A percentile compares a stretch with the other conserved stretches of the same genome.
Conservation (phyloP, 176 grass and related monocot species). For the Carex parvula region DNA sequence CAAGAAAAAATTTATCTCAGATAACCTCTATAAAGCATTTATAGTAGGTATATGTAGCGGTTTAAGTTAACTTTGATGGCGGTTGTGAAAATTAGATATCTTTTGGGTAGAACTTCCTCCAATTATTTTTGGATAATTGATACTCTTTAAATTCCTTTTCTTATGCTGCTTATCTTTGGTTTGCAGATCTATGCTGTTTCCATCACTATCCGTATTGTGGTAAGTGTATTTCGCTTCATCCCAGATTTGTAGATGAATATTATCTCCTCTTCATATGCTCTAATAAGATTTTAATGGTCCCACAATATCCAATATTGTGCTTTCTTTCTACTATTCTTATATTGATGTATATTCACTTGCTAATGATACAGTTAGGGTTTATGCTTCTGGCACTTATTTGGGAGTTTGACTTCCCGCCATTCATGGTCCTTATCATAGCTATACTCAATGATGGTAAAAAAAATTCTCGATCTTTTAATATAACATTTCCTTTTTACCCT, state of each 20-base stretch:
- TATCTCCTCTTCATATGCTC: neutral
- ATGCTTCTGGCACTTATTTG: constrained; percentile 89
- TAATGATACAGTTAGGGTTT: constrained; percentile 69
- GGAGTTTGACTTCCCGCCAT: constrained; percentile 86
- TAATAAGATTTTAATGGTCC: neutral
- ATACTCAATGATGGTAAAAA: constrained; percentile 91
- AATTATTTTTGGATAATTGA: constrained; percentile 1
- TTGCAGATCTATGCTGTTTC: constrained; percentile 94
- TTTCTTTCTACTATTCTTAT: neutral
- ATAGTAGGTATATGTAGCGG: neutral
- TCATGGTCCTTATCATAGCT: constrained; percentile 94
- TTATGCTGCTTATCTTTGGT: constrained; percentile 1
- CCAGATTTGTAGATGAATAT: neutral
- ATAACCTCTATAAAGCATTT: neutral
- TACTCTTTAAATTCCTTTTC: neutral
- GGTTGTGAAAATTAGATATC: neutral
- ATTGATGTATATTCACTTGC: neutral
- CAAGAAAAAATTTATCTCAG: neutral
- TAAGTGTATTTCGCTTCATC: constrained; percentile 30
- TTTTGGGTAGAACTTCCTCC: neutral
- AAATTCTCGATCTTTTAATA: neutral
- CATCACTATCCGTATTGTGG: constrained; percentile 98
- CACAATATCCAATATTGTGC: neutral
- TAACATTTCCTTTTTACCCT: neutral
- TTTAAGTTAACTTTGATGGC: neutral